Evolutionary conservation across 1,139 yeast species (phyloP), one percentile per base, ranked within the genome.

Genomic region (Tardiomyces depauwii): DNA sequence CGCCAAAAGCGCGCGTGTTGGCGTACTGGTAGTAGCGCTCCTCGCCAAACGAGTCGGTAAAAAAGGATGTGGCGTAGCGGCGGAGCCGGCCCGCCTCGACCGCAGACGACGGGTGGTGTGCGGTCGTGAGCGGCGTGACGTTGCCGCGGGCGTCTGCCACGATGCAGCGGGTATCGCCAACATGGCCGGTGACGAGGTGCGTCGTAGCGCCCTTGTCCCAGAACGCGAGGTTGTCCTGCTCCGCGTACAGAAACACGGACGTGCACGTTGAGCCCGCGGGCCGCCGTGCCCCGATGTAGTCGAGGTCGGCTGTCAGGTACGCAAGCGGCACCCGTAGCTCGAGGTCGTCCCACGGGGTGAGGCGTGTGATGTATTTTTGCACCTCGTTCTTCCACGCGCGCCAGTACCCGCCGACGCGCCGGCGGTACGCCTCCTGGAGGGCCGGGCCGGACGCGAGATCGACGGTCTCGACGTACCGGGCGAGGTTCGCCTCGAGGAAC

Each of bases 131-230:
- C 11, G 85, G 72, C 56, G 82, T 89, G 0, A 95, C 95, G 41
- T 76, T 69, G 2, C 98, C 97, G 49, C 72, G 66, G 49, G 73
- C 73, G 48, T 68, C 71, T 39, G 61, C 54, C 21, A 91, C 58
- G 5, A 91, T 74, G n/a, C 95, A 89, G 53, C 86, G 74, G 2
- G 96, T 85, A 60, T 91, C 98, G 2, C 98, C 98, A n/a, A 89
- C 82, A 61, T 91, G 98, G 1, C 94, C 91, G 19, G 89, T 76
- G 1, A 86, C 74, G 39, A 91, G 64, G 55, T 79, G 79, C 28
- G 87, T 73, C 16, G 84, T 69, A n/a, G 86, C 81, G 21, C 72
- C 70, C 18, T 81, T 76, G 52, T 81, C 78, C 70, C 91, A 91
- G 66, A 76, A 88, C 56, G 74, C 79, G 50, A 41, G 28, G 18